Conservation (phyloP, 805 yeast genomes). For the Debaryomyces tyrocola region DNA sequence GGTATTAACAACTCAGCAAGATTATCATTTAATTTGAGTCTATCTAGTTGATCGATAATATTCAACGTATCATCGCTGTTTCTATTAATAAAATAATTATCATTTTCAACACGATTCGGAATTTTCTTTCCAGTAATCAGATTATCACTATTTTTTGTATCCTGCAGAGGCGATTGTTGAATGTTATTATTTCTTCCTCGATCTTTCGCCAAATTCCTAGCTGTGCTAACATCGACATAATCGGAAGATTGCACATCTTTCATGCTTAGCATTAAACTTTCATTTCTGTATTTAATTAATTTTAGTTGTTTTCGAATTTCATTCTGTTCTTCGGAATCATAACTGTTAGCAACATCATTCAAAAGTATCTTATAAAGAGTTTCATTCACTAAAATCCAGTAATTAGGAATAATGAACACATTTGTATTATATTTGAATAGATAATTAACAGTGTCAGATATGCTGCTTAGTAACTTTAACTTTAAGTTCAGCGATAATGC, state of each 20-base stretch:
- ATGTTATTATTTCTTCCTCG: background rate
- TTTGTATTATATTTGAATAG: slow-evolving; percentile 54
- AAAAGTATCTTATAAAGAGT: slow-evolving; percentile 42
- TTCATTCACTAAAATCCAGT: slow-evolving; percentile 57
- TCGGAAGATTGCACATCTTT: slow-evolving; percentile 8
- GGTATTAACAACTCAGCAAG: slow-evolving; percentile 29
- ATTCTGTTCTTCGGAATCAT: slow-evolving; percentile 29
- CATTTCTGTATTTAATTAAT: slow-evolving; percentile 65
- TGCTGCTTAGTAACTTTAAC: slow-evolving; percentile 28
- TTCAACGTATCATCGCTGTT: slow-evolving; percentile 28
- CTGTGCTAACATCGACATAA: background rate
- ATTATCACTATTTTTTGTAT: background rate
- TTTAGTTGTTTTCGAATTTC: slow-evolving; percentile 50
- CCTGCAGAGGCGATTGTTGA: background rate
- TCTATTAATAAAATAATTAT: slow-evolving; percentile 21
- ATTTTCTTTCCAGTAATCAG: background rate
- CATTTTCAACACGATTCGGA: slow-evolving; percentile 8
- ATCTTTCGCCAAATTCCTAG: background rate
- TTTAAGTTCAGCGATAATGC: slow-evolving; percentile 16
- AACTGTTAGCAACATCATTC: slow-evolving; percentile 11
- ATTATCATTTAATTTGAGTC: slow-evolving; percentile 26
- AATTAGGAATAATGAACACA: slow-evolving; percentile 61
- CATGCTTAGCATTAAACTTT: slow-evolving; percentile 62
- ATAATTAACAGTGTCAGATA: slow-evolving; percentile 32
- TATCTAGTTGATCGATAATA: slow-evolving; percentile 38